Percentiles rank a stretch among this genome's conserved stretches.
Conservation (phyloP, 306 rosid species). For the Trifolium dubium region DNA sequence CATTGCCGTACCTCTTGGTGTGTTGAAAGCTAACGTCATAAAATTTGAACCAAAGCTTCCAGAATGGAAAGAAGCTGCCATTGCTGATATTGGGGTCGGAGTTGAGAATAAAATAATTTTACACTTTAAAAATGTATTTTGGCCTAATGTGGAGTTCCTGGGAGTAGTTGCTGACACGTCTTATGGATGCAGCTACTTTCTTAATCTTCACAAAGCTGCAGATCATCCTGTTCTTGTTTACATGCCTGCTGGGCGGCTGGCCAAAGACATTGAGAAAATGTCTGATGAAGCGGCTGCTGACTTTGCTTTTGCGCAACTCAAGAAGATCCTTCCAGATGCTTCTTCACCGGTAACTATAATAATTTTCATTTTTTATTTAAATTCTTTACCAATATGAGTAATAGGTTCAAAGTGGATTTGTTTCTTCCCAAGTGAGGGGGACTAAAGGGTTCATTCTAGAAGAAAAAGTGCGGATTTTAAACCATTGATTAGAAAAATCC, state of each 20-base stretch:
- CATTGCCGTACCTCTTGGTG: constrained; percentile 91
- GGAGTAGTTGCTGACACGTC: constrained; percentile 98
- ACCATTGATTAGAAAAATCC: neutral
- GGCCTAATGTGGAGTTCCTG: constrained; percentile 98
- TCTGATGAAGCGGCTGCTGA: constrained; percentile 98
- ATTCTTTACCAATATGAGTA: neutral
- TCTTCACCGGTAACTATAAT: constrained; percentile 71
- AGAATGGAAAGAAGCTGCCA: constrained; percentile 95
- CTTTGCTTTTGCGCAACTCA: constrained; percentile 81
- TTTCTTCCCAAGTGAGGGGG: neutral
- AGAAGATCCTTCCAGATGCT: constrained; percentile 93
- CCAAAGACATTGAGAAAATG: constrained; percentile 96
- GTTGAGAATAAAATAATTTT: constrained; percentile 87
- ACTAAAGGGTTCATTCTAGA: neutral
- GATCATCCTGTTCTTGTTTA: constrained; percentile 91
- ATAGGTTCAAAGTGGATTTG: constrained; percentile 20
- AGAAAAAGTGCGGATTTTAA: neutral
- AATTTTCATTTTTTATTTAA: neutral
- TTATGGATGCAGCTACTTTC: constrained; percentile 96
- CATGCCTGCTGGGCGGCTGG: constrained; percentile 99
- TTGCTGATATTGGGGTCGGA: constrained; percentile 89
- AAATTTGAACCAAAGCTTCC: constrained; percentile 93
- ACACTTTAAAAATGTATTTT: constrained; percentile 90
- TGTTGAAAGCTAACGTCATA: constrained; percentile 75
- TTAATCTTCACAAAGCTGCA: constrained; percentile 98